phyloP scores from a whole-genome alignment of 2,329 filamentous ascomycete genomes.

The Fusarium nanum region DNA sequence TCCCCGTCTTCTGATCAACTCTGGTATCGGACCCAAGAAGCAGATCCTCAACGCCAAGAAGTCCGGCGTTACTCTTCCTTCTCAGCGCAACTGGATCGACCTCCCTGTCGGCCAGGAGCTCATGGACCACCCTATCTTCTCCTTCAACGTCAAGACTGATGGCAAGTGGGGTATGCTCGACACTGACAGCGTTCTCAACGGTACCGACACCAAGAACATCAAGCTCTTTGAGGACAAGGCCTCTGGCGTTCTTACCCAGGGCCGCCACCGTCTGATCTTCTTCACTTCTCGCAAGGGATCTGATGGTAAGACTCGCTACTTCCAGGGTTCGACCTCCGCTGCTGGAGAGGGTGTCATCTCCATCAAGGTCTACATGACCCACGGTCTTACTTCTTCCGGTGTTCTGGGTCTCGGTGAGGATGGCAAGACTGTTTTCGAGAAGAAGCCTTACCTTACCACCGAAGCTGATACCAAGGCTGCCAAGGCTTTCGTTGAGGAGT shows the following conservation, averaged over 20 bases:
- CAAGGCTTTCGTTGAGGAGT: constrained; percentile 71
- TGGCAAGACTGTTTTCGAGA: constrained; percentile 68
- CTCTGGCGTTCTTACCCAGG: constrained; percentile 71
- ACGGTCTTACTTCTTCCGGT: constrained; percentile 70
- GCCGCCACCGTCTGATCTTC: constrained; percentile 69
- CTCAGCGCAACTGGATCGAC: constrained; percentile 63
- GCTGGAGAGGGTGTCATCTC: constrained; percentile 66
- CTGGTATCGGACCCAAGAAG: constrained; percentile 71
- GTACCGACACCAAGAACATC: constrained; percentile 65
- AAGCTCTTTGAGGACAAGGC: constrained; percentile 69
- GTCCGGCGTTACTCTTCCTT: constrained; percentile 63
- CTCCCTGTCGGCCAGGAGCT: constrained; percentile 68
- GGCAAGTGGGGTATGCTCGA: constrained; percentile 35
- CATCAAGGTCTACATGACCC: constrained; percentile 71
- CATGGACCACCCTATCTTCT: constrained; percentile 62
- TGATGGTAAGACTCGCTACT: constrained; percentile 71
- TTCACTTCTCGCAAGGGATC: constrained; percentile 65
- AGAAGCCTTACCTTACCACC: constrained; percentile 69
- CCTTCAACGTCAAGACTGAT: constrained; percentile 42
- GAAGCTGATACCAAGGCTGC: constrained; percentile 71
- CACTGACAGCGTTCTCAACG: constrained; percentile 60
- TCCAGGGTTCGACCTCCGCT: constrained; percentile 75
- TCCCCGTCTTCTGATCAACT: constrained; percentile 70
- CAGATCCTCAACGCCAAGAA: constrained; percentile 64
- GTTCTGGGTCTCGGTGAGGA: constrained; percentile 68